Evolutionary conservation across 257 asterid species (phyloP), one percentile per base, ranked within the genome.

Genomic region (Capsicum pubescens): DNA sequence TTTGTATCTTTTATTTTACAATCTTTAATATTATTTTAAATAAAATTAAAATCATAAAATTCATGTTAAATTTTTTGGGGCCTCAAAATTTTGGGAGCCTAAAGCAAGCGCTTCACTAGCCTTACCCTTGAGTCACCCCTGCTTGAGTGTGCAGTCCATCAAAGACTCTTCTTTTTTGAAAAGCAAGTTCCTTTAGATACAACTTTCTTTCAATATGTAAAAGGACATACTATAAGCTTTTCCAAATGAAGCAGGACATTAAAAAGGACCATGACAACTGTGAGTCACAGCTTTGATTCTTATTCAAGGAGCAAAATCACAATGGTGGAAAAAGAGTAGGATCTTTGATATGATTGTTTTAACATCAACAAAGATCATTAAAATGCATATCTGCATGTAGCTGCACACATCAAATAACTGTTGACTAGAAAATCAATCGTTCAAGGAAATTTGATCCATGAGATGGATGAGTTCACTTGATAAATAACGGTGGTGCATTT

Each of bases 271-370:
- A 48, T 21, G 52, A 8, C 63, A 52, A 76, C 12, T 76, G 63
- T 52, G 46, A 50, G 60, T 74, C 4, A 21, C 60, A 3, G 50
- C 21, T 76, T 74, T 50, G 21, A 12, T 76, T 76, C 81, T 76
- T 76, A 52, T 76, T 76, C 63, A 52, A 76, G 79, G 48, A 52
- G 19, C 81, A 76, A 52, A 61, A 76, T 76, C 44, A 54, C n/a
- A 36, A 2, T 6, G 58, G 14, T 74, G 81, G 26, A 21, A 52
- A 50, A 56, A 21, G 17, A 50, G 8, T 74, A 21, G 26, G 21
- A 16, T 68, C 52, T 68, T 68, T 68, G 76, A 67, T 39, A 68
- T 8, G 21, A 14, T 26, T 36, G 21, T 15, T 7, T 68, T 68
- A 68, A 39, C 54, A 39, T 68, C 52, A 36, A 39, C 16, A 15